Conservation (phyloP, 148 eudicot species). For the Bassia scoparia region DNA sequence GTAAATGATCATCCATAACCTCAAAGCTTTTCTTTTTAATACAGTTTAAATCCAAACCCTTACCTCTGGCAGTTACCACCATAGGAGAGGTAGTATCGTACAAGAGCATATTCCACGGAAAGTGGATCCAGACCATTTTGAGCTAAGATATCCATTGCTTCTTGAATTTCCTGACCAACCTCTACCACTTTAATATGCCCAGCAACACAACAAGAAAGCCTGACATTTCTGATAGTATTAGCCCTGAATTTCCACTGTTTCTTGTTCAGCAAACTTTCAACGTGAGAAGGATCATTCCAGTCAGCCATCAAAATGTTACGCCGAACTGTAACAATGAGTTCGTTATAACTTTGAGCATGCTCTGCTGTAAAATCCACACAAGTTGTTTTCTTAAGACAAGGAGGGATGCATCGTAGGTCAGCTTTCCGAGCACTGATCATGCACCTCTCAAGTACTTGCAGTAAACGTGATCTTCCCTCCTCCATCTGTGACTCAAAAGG, state of each 20-base stretch:
- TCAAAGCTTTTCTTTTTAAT: background rate
- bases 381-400: slow-evolving; percentile 72
- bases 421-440: slow-evolving; percentile 94
- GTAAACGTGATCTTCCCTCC: slow-evolving; percentile 75
- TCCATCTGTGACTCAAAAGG: slow-evolving; percentile 93
- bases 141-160: slow-evolving; percentile 81
- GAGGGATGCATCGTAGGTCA: slow-evolving; percentile 80
- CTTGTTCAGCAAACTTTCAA: slow-evolving; percentile 85
- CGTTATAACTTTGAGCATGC: slow-evolving; percentile 86
- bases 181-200: slow-evolving; percentile 83
- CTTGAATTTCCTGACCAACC: slow-evolving; percentile 89
- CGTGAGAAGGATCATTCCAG: slow-evolving; percentile 98
- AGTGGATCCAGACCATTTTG: slow-evolving; percentile 61
- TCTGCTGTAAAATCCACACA: slow-evolving; percentile 65
- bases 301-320: slow-evolving; percentile 94
- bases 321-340: slow-evolving; percentile 81
- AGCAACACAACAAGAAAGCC: slow-evolving; percentile 95
- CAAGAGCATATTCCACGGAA: slow-evolving; percentile 63
- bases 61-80: slow-evolving; percentile 91
- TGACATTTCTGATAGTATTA: slow-evolving; percentile 65
- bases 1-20: slow-evolving; percentile 13
- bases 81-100: slow-evolving; percentile 53
- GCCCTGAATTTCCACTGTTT: slow-evolving; percentile 89
- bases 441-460: slow-evolving; percentile 78
- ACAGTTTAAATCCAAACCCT: slow-evolving; percentile 17